Percentiles rank a stretch among this genome's conserved stretches.
phyloP scores from a whole-genome alignment of 2,329 filamentous ascomycete genomes.

The Xylariomycetidae sp. region DNA sequence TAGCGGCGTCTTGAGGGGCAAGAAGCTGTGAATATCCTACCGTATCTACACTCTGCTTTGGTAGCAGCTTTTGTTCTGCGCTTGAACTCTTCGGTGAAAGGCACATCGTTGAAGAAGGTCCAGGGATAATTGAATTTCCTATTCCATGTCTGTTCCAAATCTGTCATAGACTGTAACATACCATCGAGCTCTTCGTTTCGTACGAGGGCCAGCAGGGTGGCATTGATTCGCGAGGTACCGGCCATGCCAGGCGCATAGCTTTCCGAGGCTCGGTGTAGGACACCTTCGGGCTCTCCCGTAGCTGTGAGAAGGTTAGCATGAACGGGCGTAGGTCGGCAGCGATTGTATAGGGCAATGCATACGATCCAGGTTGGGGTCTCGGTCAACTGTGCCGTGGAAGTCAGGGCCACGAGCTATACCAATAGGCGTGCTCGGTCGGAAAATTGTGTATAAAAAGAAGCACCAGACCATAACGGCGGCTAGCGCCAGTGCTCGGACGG shows the following conservation, averaged over 20 bases:
- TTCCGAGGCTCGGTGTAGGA: constrained; percentile 66
- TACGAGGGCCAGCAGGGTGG: constrained; percentile 86
- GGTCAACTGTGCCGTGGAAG: constrained; percentile 44
- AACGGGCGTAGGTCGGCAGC: too few species aligned
- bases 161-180: constrained; percentile 82
- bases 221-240: constrained; percentile 82
- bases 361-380: constrained; percentile 87
- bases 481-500: constrained; percentile 73
- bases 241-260: constrained; percentile 74
- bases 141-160: constrained; percentile 95
- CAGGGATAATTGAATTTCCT: constrained; percentile 99
- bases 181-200: constrained; percentile 84
- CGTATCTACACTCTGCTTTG: constrained; percentile 83
- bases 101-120: constrained; percentile 97
- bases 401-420: constrained; percentile 34
- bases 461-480: constrained; percentile 68
- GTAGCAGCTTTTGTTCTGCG: constrained; percentile 72
- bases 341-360: too few species aligned
- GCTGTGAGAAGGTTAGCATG: constrained; percentile 47
- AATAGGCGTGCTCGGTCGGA: constrained; percentile 46
- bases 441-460: constrained; percentile 74
- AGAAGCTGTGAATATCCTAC: too few species aligned
- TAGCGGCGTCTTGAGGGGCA: too few species aligned
- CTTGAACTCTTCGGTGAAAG: constrained; percentile 93
- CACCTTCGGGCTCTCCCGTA: constrained; percentile 76